phyloP scores from a whole-genome alignment of 1,284 basidiomycete species.

The Trametes hirsuta region DNA sequence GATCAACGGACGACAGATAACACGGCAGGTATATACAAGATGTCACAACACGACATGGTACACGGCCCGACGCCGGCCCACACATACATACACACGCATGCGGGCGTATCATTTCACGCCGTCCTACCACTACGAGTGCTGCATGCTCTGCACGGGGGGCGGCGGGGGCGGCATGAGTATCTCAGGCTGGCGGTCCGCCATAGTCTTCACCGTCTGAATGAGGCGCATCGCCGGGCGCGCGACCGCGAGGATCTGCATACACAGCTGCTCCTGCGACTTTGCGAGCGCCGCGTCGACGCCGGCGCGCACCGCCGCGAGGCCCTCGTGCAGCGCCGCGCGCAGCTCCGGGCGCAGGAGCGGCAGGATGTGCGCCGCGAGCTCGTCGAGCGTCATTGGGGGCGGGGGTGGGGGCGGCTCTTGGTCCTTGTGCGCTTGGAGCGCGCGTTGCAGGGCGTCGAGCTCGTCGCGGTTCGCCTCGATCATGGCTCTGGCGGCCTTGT shows the following conservation, averaged over 20 bases:
- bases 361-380: conserved; percentile 12
- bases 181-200: conserved; percentile 10
- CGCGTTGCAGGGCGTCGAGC: conserved; percentile 6
- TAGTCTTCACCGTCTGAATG: conserved; percentile 7
- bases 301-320: conserved; percentile 2
- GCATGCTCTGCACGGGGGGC: conserved; percentile 13
- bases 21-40: not conserved
- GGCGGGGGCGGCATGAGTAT: conserved; percentile 9
- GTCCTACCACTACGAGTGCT: conserved; percentile 7
- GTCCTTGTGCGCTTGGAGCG: not conserved
- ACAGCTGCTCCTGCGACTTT: conserved; percentile 17
- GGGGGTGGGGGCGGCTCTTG: conserved; percentile 12
- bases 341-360: conserved; percentile 9
- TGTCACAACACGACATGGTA: not conserved
- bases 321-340: conserved; percentile 7
- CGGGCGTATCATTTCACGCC: too few relatives aligned
- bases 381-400: conserved; percentile 15
- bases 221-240: conserved; percentile 12
- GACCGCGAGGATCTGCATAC: conserved; percentile 11
- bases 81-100: too few relatives aligned
- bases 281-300: conserved; percentile 17
- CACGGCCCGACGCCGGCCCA: not conserved
- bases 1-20: not conserved
- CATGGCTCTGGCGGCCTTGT: not conserved
- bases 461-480: conserved; percentile 1